Evolutionary conservation across 75 land plant genomes (phyloP).

Genomic region (Sequoiadendron giganteum): DNA sequence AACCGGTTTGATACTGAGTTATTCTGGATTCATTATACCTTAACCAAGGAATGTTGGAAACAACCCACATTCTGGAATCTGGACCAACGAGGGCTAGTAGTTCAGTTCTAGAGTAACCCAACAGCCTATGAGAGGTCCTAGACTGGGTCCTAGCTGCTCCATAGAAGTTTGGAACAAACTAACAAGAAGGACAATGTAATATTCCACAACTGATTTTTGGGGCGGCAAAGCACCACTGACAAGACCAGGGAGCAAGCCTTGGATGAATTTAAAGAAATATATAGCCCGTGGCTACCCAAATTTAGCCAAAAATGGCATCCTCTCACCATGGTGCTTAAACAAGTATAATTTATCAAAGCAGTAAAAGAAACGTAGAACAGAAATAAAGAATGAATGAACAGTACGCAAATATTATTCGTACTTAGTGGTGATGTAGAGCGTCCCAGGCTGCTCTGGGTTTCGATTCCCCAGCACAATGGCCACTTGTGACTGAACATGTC

Average conservation of each 20-base stretch:
- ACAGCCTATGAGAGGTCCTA: too few relatives aligned
- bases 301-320: background rate
- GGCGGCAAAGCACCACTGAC: background rate
- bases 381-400: background rate
- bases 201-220: background rate
- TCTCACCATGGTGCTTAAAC: background rate
- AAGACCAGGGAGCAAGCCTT: background rate
- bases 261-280: background rate
- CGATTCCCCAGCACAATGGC: conserved; percentile 63
- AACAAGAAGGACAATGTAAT: background rate
- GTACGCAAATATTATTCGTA: conserved; percentile 13
- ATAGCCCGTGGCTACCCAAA: background rate
- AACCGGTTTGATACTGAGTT: too few relatives aligned
- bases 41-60: too few relatives aligned
- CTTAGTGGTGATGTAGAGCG: conserved; percentile 88
- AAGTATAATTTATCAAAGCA: background rate
- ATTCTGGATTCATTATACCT: too few relatives aligned
- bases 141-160: too few relatives aligned
- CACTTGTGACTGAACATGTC: conserved; percentile 60
- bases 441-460: conserved; percentile 68
- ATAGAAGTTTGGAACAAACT: too few relatives aligned
- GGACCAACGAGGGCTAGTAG: too few relatives aligned
- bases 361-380: background rate
- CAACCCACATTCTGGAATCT: too few relatives aligned
- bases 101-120: too few relatives aligned